A percentile compares a stretch with the other conserved stretches of the same genome.
Evolutionary conservation across 116 monocot species (phyloP).

Genomic region (Cymodocea nodosa): DNA sequence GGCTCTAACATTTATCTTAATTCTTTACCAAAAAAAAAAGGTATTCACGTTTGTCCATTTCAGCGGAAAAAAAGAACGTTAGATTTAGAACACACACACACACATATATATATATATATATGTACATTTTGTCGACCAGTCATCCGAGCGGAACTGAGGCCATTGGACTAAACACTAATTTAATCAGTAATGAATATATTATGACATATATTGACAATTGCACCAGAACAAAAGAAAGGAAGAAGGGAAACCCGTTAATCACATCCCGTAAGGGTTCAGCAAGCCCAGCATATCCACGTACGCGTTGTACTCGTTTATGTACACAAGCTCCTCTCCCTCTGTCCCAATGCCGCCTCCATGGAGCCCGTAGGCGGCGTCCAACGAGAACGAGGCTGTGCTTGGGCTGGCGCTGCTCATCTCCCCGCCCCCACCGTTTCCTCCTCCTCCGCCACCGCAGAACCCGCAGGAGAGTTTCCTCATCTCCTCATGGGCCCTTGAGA

Average conservation of each 20-base stretch:
- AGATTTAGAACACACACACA: no score
- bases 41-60: no score
- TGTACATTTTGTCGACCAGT: no score
- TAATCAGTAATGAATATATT: no score
- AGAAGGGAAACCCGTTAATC: neutral
- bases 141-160: no score
- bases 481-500: conserved; percentile 20
- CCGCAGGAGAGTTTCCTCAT: conserved; percentile 19
- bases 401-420: conserved; percentile 8
- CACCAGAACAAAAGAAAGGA: no score
- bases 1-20: no score
- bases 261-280: conserved; percentile 1
- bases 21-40: no score
- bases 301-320: conserved; percentile 8
- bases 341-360: conserved; percentile 8
- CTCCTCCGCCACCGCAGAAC: neutral
- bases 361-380: conserved; percentile 3
- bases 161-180: no score
- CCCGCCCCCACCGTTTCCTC: conserved; percentile 2
- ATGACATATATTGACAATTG: no score
- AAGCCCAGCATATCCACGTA: conserved; percentile 7
- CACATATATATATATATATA: no score
- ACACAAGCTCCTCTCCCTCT: conserved; percentile 12
- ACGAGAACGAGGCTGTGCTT: conserved; percentile 16
- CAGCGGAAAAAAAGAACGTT: no score